phyloP scores from a whole-genome alignment of 768 basidiomycete species.

The Boletus vermiculosoides region DNA sequence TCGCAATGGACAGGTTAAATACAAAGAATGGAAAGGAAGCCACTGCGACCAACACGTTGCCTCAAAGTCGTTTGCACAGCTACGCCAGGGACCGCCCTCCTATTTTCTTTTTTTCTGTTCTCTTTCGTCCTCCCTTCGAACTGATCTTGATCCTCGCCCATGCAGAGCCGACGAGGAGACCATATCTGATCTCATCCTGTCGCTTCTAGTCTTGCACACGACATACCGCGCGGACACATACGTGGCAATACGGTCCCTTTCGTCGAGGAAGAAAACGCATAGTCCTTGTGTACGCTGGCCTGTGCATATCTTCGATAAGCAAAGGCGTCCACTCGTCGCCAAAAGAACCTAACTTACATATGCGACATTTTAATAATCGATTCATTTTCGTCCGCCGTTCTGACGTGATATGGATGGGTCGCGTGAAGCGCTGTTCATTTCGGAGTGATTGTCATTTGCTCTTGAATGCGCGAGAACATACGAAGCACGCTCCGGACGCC shows the following conservation, averaged over 20 bases:
- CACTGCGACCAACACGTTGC: conserved; percentile 26
- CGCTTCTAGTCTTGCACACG: background rate
- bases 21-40: conserved; percentile 16
- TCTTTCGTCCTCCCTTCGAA: background rate
- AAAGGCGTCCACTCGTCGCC: background rate
- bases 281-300: conserved; percentile 5
- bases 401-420: conserved; percentile 11
- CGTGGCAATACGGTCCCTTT: background rate
- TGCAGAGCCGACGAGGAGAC: conserved; percentile 2
- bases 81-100: background rate
- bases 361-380: background rate
- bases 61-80: conserved; percentile 6
- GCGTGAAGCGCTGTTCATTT: conserved; percentile 24
- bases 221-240: background rate
- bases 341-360: conserved; percentile 3
- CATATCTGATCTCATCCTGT: background rate
- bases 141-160: conserved; percentile 1
- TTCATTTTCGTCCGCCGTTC: conserved; percentile 6
- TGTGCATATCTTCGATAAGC: conserved; percentile 11
- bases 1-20: conserved; percentile 1
- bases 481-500: conserved; percentile 8
- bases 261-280: conserved; percentile 6
- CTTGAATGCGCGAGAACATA: background rate
- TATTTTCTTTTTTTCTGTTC: background rate
- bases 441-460: conserved; percentile 6